Conservation (phyloP, 768 basidiomycete species). For the Suillus spraguei region DNA sequence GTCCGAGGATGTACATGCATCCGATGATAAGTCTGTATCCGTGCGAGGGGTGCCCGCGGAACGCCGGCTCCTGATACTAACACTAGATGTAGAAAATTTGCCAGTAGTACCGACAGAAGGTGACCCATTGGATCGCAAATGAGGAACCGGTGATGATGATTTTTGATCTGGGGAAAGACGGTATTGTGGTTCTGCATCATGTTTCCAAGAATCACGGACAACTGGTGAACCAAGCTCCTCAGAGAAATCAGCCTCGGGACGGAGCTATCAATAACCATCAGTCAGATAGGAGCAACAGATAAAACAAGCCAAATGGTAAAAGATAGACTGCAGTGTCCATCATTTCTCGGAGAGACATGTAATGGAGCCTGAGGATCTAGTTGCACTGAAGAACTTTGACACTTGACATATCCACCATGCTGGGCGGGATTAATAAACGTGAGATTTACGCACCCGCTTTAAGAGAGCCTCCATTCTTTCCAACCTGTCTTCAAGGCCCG, state of each 20-base stretch:
- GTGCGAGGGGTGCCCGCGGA: conserved; percentile 27
- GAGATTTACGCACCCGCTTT: conserved; percentile 43
- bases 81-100: conserved; percentile 12
- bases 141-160: conserved; percentile 23
- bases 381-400: neutral
- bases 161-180: conserved; percentile 23
- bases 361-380: conserved; percentile 5
- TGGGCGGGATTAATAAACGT: neutral
- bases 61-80: conserved; percentile 15
- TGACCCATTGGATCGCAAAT: conserved; percentile 19
- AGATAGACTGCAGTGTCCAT: neutral
- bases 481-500: conserved; percentile 58
- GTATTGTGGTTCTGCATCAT: conserved; percentile 23
- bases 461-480: conserved; percentile 59
- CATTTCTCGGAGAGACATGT: neutral
- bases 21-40: conserved; percentile 32
- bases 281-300: neutral
- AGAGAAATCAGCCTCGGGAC: conserved; percentile 63
- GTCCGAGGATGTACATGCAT: conserved; percentile 34
- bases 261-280: conserved; percentile 44
- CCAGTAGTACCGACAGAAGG: conserved; percentile 15
- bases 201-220: conserved; percentile 66
- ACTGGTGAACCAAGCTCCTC: conserved; percentile 64
- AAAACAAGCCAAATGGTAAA: neutral
- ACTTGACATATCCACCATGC: conserved; percentile 1